Evolutionary conservation across 2,329 filamentous ascomycete genomes (phyloP), one percentile per base, ranked within the genome.

Genomic region (Stromatinia cepivora): DNA sequence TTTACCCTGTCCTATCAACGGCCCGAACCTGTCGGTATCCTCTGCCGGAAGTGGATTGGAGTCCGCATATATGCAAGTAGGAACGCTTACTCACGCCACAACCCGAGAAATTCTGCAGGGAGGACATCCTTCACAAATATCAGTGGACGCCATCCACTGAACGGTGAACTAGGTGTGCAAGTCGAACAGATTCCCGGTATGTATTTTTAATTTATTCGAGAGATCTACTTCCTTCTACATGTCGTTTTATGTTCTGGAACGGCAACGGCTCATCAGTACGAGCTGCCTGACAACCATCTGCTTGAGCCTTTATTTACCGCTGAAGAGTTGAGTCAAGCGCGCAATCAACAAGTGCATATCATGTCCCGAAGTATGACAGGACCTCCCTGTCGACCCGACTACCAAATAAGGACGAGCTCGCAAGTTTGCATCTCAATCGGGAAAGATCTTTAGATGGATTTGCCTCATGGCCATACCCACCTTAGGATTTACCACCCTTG

Each of bases 41-140:
- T 71, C 58, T 71, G 66, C 66, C 66, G 66, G 66, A 67, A 67
- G 66, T 67, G 66, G 66, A 63, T 50, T 67, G 68, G 62, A 72
- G 66, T 72, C 70, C 74, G 71, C 71, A 62, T 73, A 73, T 72
- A 75, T 76, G 76, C 75, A 77, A 71, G 69, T 72, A 75, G 73
- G 70, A 73, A 73, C 73, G 66, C 72, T 70, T 63, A 66, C 53
- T 70, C 69, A 75, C 74, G 73, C 74, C 74, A 73, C 72, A 66
- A 68, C 67, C 72, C 74, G 71, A 72, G 67, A 69, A 71, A 61
- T 63, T 42, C 72, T 73, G 70, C 70, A 72, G 67, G 62, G 61
- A 57, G 61, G 53, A 66, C 61, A 69, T 57, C 50, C 67, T 67
- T 45, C 69, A 53, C 54, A 68, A 61, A 48, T 53, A 66, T 69